phyloP scores from a whole-genome alignment of 257 asterid genomes.

The Marsdenia floribunda region DNA sequence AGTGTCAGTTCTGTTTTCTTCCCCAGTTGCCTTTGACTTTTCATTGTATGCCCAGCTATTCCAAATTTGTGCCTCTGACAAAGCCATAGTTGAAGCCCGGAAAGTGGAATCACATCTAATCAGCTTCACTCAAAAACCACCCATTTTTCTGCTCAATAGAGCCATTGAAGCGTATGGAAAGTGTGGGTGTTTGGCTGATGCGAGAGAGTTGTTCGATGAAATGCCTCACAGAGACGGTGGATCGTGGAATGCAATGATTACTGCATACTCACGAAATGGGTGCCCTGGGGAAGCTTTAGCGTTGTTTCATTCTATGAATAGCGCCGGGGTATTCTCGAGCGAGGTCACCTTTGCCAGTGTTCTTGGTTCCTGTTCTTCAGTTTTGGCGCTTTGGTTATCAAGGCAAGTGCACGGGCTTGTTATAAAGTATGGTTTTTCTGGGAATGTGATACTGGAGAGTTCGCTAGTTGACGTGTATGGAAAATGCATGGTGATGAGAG shows the following conservation, averaged over 20 bases:
- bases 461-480: slow-evolving; percentile 80
- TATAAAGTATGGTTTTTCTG: slow-evolving; percentile 59
- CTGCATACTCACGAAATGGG: slow-evolving; percentile 56
- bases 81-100: slow-evolving; percentile 61
- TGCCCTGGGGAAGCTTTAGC: slow-evolving; percentile 30
- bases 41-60: slow-evolving; percentile 59
- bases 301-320: slow-evolving; percentile 48
- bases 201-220: slow-evolving; percentile 64
- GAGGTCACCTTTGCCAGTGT: slow-evolving; percentile 78
- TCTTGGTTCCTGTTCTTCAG: slow-evolving; percentile 48
- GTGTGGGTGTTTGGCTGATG: slow-evolving; percentile 57
- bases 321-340: slow-evolving; percentile 49
- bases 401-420: slow-evolving; percentile 69
- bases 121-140: slow-evolving; percentile 50
- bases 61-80: slow-evolving; percentile 43
- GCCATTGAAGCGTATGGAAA: slow-evolving; percentile 65
- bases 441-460: slow-evolving; percentile 68
- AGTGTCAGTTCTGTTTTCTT: slow-evolving; percentile 49
- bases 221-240: slow-evolving; percentile 81
- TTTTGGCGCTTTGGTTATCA: slow-evolving; percentile 42
- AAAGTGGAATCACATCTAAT: slow-evolving; percentile 64
- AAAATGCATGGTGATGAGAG: slow-evolving; percentile 58
- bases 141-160: slow-evolving; percentile 65
- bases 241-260: slow-evolving; percentile 77
- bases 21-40: slow-evolving; percentile 43